Evolutionary conservation across 306 rosid species (phyloP).

Genomic region (Lablab purpureus): DNA sequence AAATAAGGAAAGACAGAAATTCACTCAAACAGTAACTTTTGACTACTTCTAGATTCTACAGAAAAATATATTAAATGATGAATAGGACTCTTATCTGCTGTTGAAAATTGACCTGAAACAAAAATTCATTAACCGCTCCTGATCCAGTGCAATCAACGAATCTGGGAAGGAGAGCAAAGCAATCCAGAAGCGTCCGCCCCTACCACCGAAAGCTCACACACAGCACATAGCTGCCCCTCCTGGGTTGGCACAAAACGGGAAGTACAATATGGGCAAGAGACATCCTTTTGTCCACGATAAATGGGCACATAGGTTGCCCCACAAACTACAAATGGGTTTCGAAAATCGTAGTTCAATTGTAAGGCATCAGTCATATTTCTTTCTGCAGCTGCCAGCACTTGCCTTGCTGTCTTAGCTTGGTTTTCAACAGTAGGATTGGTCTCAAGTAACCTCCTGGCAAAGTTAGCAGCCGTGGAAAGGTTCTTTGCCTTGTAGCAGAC

Average conservation of each 20-base stretch:
- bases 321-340: slow-evolving; percentile 91
- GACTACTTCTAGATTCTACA: slow-evolving; percentile 52
- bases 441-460: slow-evolving; percentile 87
- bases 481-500: slow-evolving; percentile 86
- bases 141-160: slow-evolving; percentile 65
- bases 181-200: slow-evolving; percentile 96
- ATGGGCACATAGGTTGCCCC: slow-evolving; percentile 92
- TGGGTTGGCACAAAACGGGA: slow-evolving; percentile 86
- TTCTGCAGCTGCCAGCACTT: slow-evolving; percentile 93
- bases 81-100: slow-evolving; percentile 45
- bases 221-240: slow-evolving; percentile 80
- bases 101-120: slow-evolving; percentile 53
- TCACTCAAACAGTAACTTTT: slow-evolving; percentile 43
- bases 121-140: slow-evolving; percentile 44
- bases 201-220: slow-evolving; percentile 85
- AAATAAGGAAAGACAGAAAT: slow-evolving; percentile 35
- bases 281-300: slow-evolving; percentile 90
- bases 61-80: slow-evolving; percentile 47
- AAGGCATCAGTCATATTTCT: slow-evolving; percentile 80
- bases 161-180: slow-evolving; percentile 85
- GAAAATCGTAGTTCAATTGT: slow-evolving; percentile 80
- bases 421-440: slow-evolving; percentile 81
- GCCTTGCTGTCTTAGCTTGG: slow-evolving; percentile 88
- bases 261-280: slow-evolving; percentile 84
- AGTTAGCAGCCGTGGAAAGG: slow-evolving; percentile 85